Percentiles rank a stretch among this genome's conserved stretches.
Conservation (phyloP, 352 stramenopile genomes). For the Globisporangium spiculum region DNA sequence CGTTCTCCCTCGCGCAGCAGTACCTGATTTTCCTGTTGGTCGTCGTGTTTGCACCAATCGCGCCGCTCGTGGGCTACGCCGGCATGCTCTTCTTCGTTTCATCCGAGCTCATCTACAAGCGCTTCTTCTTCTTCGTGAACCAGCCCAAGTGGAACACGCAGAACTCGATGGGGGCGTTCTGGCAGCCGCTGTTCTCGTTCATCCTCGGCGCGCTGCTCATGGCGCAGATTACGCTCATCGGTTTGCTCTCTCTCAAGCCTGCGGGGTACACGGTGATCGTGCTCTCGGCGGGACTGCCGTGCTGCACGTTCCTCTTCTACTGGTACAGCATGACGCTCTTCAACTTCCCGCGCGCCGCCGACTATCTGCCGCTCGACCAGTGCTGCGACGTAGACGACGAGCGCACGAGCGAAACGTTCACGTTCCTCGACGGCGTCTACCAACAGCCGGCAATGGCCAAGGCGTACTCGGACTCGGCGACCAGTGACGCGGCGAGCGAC, state of each 20-base stretch:
- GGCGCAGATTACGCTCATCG: slow-evolving; percentile 60
- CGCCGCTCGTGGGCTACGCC: slow-evolving; percentile 65
- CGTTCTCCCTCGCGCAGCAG: slow-evolving; percentile 58
- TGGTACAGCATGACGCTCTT: slow-evolving; percentile 59
- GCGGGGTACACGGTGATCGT: slow-evolving; percentile 43
- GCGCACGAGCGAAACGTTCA: slow-evolving; percentile 46
- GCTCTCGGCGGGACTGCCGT: slow-evolving; percentile 39
- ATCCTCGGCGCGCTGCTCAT: slow-evolving; percentile 61
- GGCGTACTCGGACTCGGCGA: slow-evolving; percentile 15
- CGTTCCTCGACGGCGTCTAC: slow-evolving; percentile 68
- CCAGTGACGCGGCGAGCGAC: background rate
- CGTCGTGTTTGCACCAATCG: slow-evolving; percentile 69
- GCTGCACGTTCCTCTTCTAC: slow-evolving; percentile 60
- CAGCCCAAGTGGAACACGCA: slow-evolving; percentile 49
- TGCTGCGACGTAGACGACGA: slow-evolving; percentile 64
- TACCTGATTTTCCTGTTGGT: slow-evolving; percentile 76
- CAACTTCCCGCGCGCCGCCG: slow-evolving; percentile 39
- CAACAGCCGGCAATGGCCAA: slow-evolving; percentile 62
- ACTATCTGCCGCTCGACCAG: slow-evolving; percentile 58
- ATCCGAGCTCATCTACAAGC: slow-evolving; percentile 66
- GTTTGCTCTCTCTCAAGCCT: slow-evolving; percentile 63
- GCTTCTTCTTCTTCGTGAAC: slow-evolving; percentile 70
- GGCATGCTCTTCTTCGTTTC: slow-evolving; percentile 63
- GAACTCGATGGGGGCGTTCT: slow-evolving; percentile 64
- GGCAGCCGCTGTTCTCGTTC: slow-evolving; percentile 66